A percentile compares a stretch with the other conserved stretches of the same genome.
phyloP scores from a whole-genome alignment of 306 rosid genomes.

The Prunus mongolica region DNA sequence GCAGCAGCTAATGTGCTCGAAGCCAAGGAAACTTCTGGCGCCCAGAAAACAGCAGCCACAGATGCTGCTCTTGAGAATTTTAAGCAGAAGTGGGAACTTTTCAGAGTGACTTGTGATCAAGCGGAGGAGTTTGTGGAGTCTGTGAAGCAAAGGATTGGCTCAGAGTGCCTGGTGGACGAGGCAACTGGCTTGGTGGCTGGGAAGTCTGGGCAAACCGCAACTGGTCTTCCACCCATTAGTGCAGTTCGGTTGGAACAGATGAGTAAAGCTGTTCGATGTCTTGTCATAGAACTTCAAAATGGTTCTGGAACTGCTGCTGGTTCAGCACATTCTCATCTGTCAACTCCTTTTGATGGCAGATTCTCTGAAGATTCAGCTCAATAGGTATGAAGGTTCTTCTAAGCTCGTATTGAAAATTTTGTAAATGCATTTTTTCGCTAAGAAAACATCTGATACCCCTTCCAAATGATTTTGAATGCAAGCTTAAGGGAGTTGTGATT shows the following conservation, averaged over 20 bases:
- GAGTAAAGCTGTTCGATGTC: constrained; percentile 83
- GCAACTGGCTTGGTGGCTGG: constrained; percentile 66
- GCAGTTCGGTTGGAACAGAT: constrained; percentile 78
- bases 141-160: constrained; percentile 76
- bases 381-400: constrained; percentile 30
- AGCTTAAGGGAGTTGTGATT: not conserved
- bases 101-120: constrained; percentile 74
- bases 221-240: constrained; percentile 64
- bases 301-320: constrained; percentile 57
- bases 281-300: constrained; percentile 69
- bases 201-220: constrained; percentile 44
- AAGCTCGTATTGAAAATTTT: not conserved
- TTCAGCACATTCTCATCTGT: constrained; percentile 51
- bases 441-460: not conserved
- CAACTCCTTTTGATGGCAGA: constrained; percentile 75
- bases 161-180: constrained; percentile 77
- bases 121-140: constrained; percentile 86
- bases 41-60: constrained; percentile 46
- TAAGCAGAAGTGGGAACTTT: constrained; percentile 77
- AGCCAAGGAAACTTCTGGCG: constrained; percentile 47
- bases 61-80: constrained; percentile 69
- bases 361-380: constrained; percentile 67
- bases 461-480: not conserved
- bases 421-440: not conserved
- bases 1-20: constrained; percentile 68